phyloP scores from a whole-genome alignment of 2,329 filamentous ascomycete genomes.

The Sporothrix pseudoabietina region DNA sequence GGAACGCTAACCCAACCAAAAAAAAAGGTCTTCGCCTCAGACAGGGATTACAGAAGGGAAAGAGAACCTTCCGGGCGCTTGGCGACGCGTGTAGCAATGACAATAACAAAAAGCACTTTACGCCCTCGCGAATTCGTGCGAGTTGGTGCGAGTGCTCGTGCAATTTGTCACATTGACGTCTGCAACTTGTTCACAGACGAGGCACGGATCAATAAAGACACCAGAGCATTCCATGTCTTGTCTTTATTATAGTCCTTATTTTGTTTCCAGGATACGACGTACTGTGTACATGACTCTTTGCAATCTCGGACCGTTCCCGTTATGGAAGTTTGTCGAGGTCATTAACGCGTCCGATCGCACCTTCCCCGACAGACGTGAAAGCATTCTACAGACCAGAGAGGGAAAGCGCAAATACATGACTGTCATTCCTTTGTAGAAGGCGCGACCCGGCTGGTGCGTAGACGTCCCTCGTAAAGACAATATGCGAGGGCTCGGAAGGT shows the following conservation, averaged over 20 bases:
- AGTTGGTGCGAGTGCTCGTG: neutral
- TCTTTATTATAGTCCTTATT: neutral
- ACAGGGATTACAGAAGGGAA: neutral
- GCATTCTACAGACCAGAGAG: neutral
- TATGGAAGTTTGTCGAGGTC: neutral
- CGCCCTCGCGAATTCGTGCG: neutral
- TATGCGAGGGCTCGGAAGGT: neutral
- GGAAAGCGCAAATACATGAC: slow-evolving; percentile 16
- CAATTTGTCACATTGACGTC: slow-evolving; percentile 3
- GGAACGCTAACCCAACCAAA: neutral
- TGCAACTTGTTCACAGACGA: neutral
- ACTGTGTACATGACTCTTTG: neutral
- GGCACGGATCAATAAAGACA: neutral
- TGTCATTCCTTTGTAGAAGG: neutral
- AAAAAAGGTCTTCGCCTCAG: neutral
- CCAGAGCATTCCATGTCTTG: neutral
- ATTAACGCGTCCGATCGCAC: slow-evolving; percentile 1
- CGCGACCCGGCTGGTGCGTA: slow-evolving; percentile 4
- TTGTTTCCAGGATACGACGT: neutral
- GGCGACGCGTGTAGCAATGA: neutral
- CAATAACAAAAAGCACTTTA: slow-evolving; percentile 4
- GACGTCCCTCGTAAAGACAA: neutral
- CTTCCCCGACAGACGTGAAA: neutral
- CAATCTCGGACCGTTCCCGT: neutral
- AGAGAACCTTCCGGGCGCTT: neutral